A percentile compares a stretch with the other conserved stretches of the same genome.
These are phyloP conservation scores for Cucumis cinereus DNA, from an alignment of 306 rosid species.

Conservation along the genomic window DNA sequence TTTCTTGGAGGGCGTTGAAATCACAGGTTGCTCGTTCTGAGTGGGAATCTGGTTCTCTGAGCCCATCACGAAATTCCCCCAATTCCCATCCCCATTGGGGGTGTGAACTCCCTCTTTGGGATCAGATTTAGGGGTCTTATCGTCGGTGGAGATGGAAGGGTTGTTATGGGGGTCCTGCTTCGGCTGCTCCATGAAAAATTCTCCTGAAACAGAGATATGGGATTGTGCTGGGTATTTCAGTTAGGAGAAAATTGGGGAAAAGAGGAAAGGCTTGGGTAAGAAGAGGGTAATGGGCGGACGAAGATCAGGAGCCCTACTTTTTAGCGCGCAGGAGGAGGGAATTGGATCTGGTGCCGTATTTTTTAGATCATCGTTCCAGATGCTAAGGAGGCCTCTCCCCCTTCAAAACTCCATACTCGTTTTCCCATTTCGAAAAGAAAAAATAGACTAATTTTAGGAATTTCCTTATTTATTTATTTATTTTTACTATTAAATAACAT, in stretches of 20 bases:
- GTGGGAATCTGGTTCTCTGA: conserved; percentile 21
- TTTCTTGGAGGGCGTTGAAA: conserved; percentile 24
- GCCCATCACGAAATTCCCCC: conserved; percentile 20
- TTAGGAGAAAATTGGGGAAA: neutral
- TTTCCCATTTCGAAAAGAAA: too few relatives aligned
- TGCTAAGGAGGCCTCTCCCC: neutral
- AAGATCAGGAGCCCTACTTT: conserved; percentile 1
- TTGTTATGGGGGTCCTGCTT: conserved; percentile 19
- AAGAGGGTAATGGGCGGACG: conserved; percentile 12
- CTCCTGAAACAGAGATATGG: neutral
- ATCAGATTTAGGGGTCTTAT: conserved; percentile 2
- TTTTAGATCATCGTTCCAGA: neutral
- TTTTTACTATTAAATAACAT: too few relatives aligned
- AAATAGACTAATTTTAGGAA: too few relatives aligned
- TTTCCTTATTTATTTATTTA: too few relatives aligned
- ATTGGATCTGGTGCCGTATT: conserved; percentile 2
- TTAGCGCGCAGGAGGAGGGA: conserved; percentile 13
- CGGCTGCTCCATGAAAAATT: conserved; percentile 35
- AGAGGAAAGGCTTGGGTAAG: conserved; percentile 5
- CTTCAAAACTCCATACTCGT: neutral
- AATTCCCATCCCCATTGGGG: conserved; percentile 20
- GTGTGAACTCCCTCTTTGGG: conserved; percentile 11
- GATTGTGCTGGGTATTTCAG: neutral
- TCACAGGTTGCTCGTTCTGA: conserved; percentile 4
- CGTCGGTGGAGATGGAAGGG: neutral